Percentiles rank a stretch among this genome's conserved stretches.
Conservation (phyloP, 2,329 filamentous ascomycete species). For the Trichoderma sp. region DNA sequence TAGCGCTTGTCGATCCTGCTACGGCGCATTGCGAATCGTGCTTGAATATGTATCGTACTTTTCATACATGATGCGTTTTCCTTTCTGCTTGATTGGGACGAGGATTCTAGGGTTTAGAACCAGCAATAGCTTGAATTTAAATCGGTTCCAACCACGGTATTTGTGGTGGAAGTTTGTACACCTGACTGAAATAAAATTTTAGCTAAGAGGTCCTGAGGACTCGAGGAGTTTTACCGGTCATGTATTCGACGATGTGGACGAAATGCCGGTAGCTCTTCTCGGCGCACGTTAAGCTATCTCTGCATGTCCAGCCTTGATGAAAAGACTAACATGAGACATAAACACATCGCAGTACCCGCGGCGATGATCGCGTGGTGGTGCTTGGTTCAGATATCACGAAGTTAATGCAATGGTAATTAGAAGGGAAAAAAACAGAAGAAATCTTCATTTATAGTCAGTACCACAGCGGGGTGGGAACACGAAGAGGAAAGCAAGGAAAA, state of each 20-base stretch:
- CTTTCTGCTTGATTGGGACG: conserved; percentile 18
- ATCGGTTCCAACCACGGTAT: conserved; percentile 1
- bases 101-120: conserved; percentile 27
- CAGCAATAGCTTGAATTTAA: conserved; percentile 12
- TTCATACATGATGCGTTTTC: conserved; percentile 13
- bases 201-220: conserved; percentile 29
- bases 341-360: not conserved
- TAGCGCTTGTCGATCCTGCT: conserved; percentile 22
- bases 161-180: conserved; percentile 6
- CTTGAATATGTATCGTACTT: conserved; percentile 28
- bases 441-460: conserved; percentile 16
- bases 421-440: not conserved
- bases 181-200: conserved; percentile 26
- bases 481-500: not conserved
- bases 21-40: conserved; percentile 20
- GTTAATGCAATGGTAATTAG: not conserved
- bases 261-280: conserved; percentile 25
- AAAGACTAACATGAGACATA: not conserved
- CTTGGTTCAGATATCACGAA: not conserved
- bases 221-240: conserved; percentile 30
- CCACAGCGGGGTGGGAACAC: not conserved
- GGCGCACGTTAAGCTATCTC: not conserved
- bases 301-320: not conserved
- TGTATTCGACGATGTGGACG: conserved; percentile 18
- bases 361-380: not conserved